Percentiles rank a stretch among this genome's conserved stretches.
Conservation (phyloP, 2,329 filamentous ascomycete genomes). For the Colletotrichum eleusines region DNA sequence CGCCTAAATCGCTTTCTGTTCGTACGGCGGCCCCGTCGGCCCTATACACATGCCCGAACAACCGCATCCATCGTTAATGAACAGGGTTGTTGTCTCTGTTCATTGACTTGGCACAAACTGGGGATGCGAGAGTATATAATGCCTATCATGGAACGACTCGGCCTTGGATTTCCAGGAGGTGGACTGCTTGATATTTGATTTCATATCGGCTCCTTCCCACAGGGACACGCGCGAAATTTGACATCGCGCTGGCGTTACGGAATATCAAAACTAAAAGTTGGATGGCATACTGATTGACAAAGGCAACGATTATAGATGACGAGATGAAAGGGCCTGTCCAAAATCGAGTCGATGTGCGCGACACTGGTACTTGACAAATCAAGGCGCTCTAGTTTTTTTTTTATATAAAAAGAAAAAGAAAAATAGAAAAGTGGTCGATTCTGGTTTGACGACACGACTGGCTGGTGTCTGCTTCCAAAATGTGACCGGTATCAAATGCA, state of each 20-base stretch:
- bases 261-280: constrained; percentile 22
- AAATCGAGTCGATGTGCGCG: constrained; percentile 1
- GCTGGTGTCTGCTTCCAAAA: neutral
- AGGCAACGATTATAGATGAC: constrained; percentile 19
- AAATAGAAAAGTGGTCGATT: neutral
- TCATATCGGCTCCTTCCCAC: constrained; percentile 22
- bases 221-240: constrained; percentile 15
- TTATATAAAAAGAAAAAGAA: constrained; percentile 5
- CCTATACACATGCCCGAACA: neutral
- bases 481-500: neutral
- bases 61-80: neutral
- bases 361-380: constrained; percentile 20
- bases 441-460: neutral
- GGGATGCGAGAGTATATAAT: constrained; percentile 10
- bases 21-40: neutral
- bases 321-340: constrained; percentile 20
- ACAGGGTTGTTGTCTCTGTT: neutral
- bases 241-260: constrained; percentile 36
- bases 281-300: constrained; percentile 33
- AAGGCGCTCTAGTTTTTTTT: neutral
- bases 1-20: constrained; percentile 47
- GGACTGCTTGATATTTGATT: constrained; percentile 7
- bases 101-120: neutral
- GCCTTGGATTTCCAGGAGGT: neutral
- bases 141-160: neutral